Percentiles rank a stretch among this genome's conserved stretches.
phyloP scores from a whole-genome alignment of 2,329 filamentous ascomycete species.

The Madurella fahalii region DNA sequence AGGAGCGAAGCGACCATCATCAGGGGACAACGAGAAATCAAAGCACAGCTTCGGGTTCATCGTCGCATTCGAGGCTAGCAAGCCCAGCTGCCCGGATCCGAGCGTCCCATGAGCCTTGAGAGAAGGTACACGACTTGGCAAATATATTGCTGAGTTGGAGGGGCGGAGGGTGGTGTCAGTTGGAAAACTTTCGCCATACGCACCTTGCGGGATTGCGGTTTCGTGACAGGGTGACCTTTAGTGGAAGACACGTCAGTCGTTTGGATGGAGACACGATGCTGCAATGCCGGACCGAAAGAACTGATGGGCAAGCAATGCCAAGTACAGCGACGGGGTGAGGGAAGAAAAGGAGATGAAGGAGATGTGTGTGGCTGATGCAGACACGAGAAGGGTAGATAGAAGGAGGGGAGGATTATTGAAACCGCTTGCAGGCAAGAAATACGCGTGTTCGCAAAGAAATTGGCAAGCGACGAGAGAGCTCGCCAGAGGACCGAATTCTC shows the following conservation, averaged over 20 bases:
- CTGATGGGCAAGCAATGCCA: background rate
- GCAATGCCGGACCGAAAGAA: background rate
- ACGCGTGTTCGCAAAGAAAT: background rate
- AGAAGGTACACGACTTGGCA: no score
- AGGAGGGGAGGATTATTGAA: background rate
- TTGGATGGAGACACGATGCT: background rate
- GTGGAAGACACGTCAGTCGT: background rate
- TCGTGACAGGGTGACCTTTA: slow-evolving; percentile 1
- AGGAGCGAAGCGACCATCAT: no score
- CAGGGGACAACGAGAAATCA: no score
- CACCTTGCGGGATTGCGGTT: slow-evolving; percentile 1
- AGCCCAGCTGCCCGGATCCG: background rate
- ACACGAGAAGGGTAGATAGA: background rate
- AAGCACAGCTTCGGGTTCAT: no score
- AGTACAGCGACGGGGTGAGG: background rate
- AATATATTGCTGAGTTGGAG: background rate
- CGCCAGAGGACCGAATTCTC: background rate
- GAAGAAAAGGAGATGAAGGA: background rate
- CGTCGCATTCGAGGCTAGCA: background rate
- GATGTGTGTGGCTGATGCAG: background rate
- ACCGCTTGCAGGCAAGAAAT: background rate
- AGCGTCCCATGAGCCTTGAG: background rate
- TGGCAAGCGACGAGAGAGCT: background rate
- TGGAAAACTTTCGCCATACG: background rate
- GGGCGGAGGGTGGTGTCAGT: background rate